A percentile compares a stretch with the other conserved stretches of the same genome.
phyloP scores from a whole-genome alignment of 192 early-diverging fungal species.

The Oehlia diaphana region DNA sequence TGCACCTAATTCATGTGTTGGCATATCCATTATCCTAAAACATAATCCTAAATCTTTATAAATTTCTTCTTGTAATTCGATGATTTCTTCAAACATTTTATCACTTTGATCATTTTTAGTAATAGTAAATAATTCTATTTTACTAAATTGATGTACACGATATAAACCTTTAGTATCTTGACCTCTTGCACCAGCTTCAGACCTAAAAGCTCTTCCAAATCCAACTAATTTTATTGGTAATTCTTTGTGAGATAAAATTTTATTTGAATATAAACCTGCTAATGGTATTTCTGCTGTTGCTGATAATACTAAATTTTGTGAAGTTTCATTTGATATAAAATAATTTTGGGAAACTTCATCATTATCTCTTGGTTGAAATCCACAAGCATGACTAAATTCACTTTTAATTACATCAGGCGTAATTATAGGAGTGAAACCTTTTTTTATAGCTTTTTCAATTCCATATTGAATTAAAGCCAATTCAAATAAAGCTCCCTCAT shows the following conservation, averaged over 20 bases:
- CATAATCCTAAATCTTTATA: constrained; percentile 80
- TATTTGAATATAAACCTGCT: constrained; percentile 78
- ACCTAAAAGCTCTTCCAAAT: constrained; percentile 84
- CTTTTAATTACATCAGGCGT: constrained; percentile 83
- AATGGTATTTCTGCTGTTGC: constrained; percentile 93
- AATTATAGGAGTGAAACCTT: constrained; percentile 77
- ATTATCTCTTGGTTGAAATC: constrained; percentile 76
- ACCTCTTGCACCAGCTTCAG: constrained; percentile 85
- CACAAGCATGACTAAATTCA: constrained; percentile 81
- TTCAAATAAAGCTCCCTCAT: constrained; percentile 85
- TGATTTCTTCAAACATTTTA: constrained; percentile 68
- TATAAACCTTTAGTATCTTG: constrained; percentile 86
- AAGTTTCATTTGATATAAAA: constrained; percentile 48
- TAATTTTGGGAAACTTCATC: constrained; percentile 87
- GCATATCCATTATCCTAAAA: constrained; percentile 86
- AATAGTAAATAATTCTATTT: constrained; percentile 88
- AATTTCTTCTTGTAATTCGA: constrained; percentile 69
- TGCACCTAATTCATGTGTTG: constrained; percentile 88
- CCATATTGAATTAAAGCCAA: constrained; percentile 86
- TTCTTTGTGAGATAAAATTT: constrained; percentile 54
- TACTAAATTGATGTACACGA: constrained; percentile 92
- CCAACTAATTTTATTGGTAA: constrained; percentile 78
- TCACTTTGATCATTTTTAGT: constrained; percentile 65
- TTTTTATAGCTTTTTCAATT: constrained; percentile 65
- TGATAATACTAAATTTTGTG: constrained; percentile 66